A percentile compares a stretch with the other conserved stretches of the same genome.
phyloP scores from a whole-genome alignment of 306 rosid genomes.

The Pyrus pyrifolia region DNA sequence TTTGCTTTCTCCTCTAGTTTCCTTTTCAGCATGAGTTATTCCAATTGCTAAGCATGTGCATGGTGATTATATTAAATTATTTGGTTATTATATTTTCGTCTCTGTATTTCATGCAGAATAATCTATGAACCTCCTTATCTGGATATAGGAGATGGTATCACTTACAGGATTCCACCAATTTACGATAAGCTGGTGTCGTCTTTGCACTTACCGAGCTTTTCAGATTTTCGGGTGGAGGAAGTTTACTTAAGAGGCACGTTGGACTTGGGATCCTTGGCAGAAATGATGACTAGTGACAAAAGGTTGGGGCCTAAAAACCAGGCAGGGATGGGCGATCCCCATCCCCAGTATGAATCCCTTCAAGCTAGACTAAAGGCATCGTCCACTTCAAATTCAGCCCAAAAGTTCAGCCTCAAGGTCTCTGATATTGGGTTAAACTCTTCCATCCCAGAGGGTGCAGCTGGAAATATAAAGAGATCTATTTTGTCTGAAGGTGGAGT shows the following conservation, averaged over 20 bases:
- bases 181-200: constrained; percentile 70
- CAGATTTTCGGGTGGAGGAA: constrained; percentile 78
- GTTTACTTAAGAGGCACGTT: constrained; percentile 80
- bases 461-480: constrained; percentile 84
- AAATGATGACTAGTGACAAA: constrained; percentile 80
- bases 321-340: constrained; percentile 79
- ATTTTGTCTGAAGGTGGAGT: constrained; percentile 96
- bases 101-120: constrained; percentile 43
- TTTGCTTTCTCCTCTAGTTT: constrained; percentile 31
- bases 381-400: constrained; percentile 55
- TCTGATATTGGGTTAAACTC: constrained; percentile 67
- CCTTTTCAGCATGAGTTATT: constrained; percentile 6
- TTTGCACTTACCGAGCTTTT: constrained; percentile 76
- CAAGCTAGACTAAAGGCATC: constrained; percentile 66
- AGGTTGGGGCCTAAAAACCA: constrained; percentile 52
- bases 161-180: constrained; percentile 81
- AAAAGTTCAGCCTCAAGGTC: constrained; percentile 66
- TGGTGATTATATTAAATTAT: background rate
- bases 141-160: constrained; percentile 82
- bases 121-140: constrained; percentile 78
- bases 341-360: constrained; percentile 68
- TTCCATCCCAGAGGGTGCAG: constrained; percentile 96
- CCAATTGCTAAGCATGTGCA: background rate
- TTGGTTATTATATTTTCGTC: background rate
- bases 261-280: constrained; percentile 95